Evolutionary conservation across 306 rosid genomes (phyloP).

Genomic region (Argentina anserina): DNA sequence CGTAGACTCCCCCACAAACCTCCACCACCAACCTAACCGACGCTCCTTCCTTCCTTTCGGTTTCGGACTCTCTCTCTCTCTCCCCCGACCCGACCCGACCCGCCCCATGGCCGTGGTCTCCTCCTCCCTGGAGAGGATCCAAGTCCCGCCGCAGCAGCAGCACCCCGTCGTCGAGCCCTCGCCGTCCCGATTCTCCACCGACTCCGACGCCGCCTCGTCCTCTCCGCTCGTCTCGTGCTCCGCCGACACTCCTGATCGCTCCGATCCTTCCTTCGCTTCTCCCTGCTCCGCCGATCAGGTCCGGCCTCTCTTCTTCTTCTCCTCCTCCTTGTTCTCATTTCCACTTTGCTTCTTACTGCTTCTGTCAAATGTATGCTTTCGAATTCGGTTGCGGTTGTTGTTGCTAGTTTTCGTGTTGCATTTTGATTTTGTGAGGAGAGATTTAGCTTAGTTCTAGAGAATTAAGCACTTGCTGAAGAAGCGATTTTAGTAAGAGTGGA

Average conservation of each 20-base stretch:
- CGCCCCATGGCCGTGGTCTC: conserved; percentile 32
- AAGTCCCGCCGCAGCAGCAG: conserved; percentile 32
- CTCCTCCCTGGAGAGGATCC: conserved; percentile 25
- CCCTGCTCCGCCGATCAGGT: conserved; percentile 61
- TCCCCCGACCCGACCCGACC: neutral
- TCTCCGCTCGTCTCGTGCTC: conserved; percentile 18
- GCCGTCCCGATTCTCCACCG: conserved; percentile 35
- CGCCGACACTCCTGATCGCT: conserved; percentile 39
- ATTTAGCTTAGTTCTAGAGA: neutral
- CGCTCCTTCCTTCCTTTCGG: neutral
- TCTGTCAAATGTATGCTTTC: neutral
- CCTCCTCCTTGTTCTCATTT: neutral
- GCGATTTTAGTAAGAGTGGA: neutral
- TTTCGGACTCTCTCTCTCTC: neutral
- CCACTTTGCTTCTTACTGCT: neutral
- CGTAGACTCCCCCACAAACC: neutral
- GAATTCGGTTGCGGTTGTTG: neutral
- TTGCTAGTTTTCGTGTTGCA: neutral
- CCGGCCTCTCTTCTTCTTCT: neutral
- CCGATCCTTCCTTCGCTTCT: conserved; percentile 38
- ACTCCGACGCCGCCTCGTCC: conserved; percentile 21
- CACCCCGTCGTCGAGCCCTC: conserved; percentile 34
- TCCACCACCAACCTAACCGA: neutral
- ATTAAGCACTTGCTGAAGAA: conserved; percentile 3
- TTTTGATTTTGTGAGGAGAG: neutral